Base-by-base conservation (phyloP, 2,329 filamentous ascomycete genomes). In the Teratosphaeriaceae sp. region DNA sequence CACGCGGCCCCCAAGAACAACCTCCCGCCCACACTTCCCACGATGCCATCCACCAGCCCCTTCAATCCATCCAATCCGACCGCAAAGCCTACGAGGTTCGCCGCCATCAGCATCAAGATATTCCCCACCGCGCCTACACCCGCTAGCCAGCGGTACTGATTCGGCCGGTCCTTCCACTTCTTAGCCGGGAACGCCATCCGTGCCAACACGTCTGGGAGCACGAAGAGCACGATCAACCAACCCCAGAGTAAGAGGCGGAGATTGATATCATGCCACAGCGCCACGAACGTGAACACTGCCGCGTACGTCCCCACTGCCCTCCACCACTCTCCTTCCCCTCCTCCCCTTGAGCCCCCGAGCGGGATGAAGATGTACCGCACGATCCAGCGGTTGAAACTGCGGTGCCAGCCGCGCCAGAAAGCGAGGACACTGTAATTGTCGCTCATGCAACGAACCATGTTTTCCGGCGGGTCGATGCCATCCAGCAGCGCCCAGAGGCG, bases 391-490 rank as follows among this genome's bases (percentile, higher is more conserved):
- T 97, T 97, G 72, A 87, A 97, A 50, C 81, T 88, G 40, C 89
- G 82, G 67, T 98, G 92, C 94, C 94, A 98, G 23, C 81, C 82
- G 49, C 92, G 85, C 92, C 92, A 98, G 69, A 98, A 98, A 16
- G 83, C 82, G 30, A 89, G 75, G 0, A 88, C 84, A 51, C 84
- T 89, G 70, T 89, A 96, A 65, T 97, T 97, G 70, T 98, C 81
- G 59, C 82, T 89, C 67, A 96, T 88, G 66, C 94, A 98, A 54
- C 92, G 85, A 42, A 96, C 79, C 88, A 98, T 96, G 69, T 98
- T 98, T 68, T 98, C 92, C 0, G 92, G 90, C 0, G 92, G 88
- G 60, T 98, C 92, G 54, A 98, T 80, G 48, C 86, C 87, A 62
- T 98, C 92, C 13, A 89, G 62, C 3, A 98, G 76, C 0, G 87